A percentile compares a stretch with the other conserved stretches of the same genome.
These are phyloP conservation scores for Lactarius quietus DNA, from an alignment of 768 basidiomycete species.

Conservation along the genomic window DNA sequence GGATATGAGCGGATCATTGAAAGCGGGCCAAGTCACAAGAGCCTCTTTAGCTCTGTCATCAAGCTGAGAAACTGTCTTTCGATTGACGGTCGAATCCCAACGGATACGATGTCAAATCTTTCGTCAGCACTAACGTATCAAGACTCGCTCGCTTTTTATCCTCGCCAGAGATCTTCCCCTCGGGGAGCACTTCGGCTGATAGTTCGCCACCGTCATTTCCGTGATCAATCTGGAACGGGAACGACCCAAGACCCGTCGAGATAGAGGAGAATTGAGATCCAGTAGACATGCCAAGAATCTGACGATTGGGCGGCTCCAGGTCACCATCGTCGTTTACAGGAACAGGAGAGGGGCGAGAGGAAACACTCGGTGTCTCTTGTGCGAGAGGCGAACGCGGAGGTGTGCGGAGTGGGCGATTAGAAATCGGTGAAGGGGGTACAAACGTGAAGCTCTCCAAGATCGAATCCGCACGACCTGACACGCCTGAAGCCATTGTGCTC, in stretches of 20 bases:
- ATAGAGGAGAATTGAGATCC: constrained; percentile 74
- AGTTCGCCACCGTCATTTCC: constrained; percentile 35
- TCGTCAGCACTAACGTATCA: constrained; percentile 80
- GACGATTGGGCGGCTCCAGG: constrained; percentile 51
- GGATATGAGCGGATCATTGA: not conserved
- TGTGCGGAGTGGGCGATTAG: constrained; percentile 70
- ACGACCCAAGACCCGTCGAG: constrained; percentile 77
- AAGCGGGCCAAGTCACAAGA: not conserved
- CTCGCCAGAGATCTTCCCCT: constrained; percentile 23
- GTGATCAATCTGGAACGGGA: constrained; percentile 83
- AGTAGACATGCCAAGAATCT: constrained; percentile 65
- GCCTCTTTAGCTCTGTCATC: constrained; percentile 4
- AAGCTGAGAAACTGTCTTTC: constrained; percentile 17
- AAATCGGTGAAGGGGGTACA: constrained; percentile 86
- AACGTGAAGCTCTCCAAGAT: constrained; percentile 87
- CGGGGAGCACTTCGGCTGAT: not conserved
- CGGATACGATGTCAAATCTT: constrained; percentile 80
- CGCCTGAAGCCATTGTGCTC: constrained; percentile 54
- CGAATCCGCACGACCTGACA: constrained; percentile 73
- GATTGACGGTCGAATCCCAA: constrained; percentile 55
- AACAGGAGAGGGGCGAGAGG: constrained; percentile 3
- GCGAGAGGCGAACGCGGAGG: constrained; percentile 71
- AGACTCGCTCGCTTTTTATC: constrained; percentile 71
- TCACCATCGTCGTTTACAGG: constrained; percentile 17
- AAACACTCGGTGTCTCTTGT: constrained; percentile 40